Evolutionary conservation across 441 rosid species (phyloP), one percentile per base, ranked within the genome.

Genomic region (Adansonia madagascariensis): DNA sequence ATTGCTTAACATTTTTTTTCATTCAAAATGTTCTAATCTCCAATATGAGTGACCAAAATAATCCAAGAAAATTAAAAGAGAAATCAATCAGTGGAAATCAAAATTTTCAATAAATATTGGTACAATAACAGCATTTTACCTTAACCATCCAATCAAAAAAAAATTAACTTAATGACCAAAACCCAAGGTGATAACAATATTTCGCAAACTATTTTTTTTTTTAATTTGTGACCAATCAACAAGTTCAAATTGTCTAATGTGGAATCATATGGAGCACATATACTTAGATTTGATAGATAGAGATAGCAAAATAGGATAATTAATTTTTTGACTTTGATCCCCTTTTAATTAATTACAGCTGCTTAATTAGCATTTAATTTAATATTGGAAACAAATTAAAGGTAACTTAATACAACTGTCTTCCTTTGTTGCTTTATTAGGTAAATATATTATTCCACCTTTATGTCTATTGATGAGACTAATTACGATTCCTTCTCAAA

Each of bases 371-470:
- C 90, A 85, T 83, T 74, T 43, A 70, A 73, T 80, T 75, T 27
- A 76, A 72, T 71, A 74, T n/a, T 41, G 15, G 18, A 65, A 55
- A 39, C 62, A 87, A 50, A 14, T 12, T 50, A 50, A 84, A 80
- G 82, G 78, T 71, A 87, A 77, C 77, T 80, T 68, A 72, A 82
- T 75, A 65, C 88, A 82, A 81, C 81, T 73, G 82, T 83, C 79
- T 20, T 75, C 81, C 79, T 27, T 76, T 64, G 50, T 72, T 73
- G 83, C 90, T 87, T 87, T 82, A 83, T 82, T 86, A 86, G 87
- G 86, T 82, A 50, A 81, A 75, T 59, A 79, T 14, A 50, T 50
- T 50, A 50, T 50, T 84, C 71, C 75, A 44, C 57, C 71, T 80
- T 43, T 71, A 72, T 74, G 80, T 80, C 75, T 73, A 43, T 41